Conservation (phyloP, 2,329 filamentous ascomycete genomes). For the Pseudogymnoascus sp. region DNA sequence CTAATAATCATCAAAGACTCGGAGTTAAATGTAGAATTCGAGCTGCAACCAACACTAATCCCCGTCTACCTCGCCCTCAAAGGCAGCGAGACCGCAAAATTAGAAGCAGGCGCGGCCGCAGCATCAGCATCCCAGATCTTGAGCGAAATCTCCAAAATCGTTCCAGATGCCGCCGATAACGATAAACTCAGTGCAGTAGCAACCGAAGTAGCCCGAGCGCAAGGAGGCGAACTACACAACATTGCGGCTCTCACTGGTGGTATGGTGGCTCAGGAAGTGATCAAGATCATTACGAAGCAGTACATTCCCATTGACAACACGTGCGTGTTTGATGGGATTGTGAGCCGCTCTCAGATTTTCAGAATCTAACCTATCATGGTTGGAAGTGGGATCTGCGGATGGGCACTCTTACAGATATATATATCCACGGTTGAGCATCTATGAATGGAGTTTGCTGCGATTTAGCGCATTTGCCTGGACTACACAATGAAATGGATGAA, state of each 20-base stretch:
- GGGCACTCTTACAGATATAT: neutral
- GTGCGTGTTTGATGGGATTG: constrained; percentile 56
- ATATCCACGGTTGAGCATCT: neutral
- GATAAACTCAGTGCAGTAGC: constrained; percentile 46
- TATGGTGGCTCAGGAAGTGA: constrained; percentile 92
- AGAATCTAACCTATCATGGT: neutral
- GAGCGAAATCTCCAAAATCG: constrained; percentile 33
- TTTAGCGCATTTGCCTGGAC: neutral
- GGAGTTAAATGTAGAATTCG: constrained; percentile 19
- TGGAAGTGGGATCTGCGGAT: neutral
- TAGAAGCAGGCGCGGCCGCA: constrained; percentile 21
- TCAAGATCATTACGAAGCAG: constrained; percentile 75
- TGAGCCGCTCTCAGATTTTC: neutral
- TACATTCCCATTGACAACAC: constrained; percentile 65
- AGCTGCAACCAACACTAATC: constrained; percentile 50
- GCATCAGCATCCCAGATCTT: constrained; percentile 48
- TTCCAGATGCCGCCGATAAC: constrained; percentile 41
- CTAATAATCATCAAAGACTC: constrained; percentile 8
- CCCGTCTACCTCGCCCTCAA: constrained; percentile 61
- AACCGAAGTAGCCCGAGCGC: constrained; percentile 65
- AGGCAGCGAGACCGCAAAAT: constrained; percentile 38
- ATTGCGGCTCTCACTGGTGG: constrained; percentile 81
- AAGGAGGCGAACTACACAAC: constrained; percentile 84
- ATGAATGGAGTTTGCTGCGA: neutral
- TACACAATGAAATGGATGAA: neutral